Evolutionary conservation across 2,329 filamentous ascomycete genomes (phyloP), one percentile per base, ranked within the genome.

Genomic region (Orbilia quercus): DNA sequence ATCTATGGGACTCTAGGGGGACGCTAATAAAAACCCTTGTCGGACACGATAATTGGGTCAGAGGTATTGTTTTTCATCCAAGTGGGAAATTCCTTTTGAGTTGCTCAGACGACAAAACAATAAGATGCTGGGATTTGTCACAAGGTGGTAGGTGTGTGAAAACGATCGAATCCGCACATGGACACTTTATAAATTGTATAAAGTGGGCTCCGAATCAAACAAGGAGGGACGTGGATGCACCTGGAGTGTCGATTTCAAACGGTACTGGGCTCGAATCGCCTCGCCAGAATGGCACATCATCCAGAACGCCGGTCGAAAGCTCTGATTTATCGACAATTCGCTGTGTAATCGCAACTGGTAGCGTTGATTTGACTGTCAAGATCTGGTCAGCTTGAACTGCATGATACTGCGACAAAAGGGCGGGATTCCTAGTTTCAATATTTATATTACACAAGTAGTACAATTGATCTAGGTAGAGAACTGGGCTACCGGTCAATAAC

Each of bases 41-140:
- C 0, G 94, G 94, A 1, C 94, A 97, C 79, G 93, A 97, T 80
- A 97, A 97, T 80, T 98, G 94, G 94, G 88, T 98, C 7, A 88
- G 92, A 31, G 90, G 86, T 0, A 81, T 97, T 4, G 88, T 92
- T 7, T 98, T 96, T 80, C 94, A 97, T 78, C 94, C 94, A 0
- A 91, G 91, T 7, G 94, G 94, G 45, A 96, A 94, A 81, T 97
- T 95, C 78, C 85, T 98, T 0, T 82, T 98, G 4, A 93, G 90
- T 5, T 91, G 90, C 18, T 87, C 90, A 14, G 94, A 98, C 80
- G 94, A 98, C 82, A 96, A 95, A 82, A 93, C 91, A 2, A 84
- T 98, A 71, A 86, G 93, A 63, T 97, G 93, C 83, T 98, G 94
- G 94, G 94, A 98, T 82, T 83, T 98, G 23, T 86, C 86, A 23